These are phyloP conservation scores for Emergomyces pasteurianus DNA, from an alignment of 2,329 filamentous ascomycete species.

Conservation along the genomic window DNA sequence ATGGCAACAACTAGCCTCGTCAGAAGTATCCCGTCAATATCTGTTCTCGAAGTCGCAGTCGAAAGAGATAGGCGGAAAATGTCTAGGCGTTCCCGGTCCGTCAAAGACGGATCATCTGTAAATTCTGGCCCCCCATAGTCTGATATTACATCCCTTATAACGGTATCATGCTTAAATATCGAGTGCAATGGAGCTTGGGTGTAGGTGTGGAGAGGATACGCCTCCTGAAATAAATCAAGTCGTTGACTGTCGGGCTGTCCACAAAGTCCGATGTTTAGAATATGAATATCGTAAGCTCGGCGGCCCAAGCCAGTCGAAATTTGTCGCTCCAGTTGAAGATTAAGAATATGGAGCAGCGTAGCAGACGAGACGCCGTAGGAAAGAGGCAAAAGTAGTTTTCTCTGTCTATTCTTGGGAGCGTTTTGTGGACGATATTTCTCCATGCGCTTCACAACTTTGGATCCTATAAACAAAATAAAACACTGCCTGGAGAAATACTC, in stretches of 20 bases:
- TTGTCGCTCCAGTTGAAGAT: constrained; percentile 56
- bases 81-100: constrained; percentile 39
- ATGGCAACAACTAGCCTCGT: constrained; percentile 58
- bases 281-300: constrained; percentile 52
- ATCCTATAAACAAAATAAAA: constrained; percentile 63
- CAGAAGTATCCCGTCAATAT: constrained; percentile 59
- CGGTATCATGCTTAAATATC: constrained; percentile 38
- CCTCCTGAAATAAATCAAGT: constrained; percentile 39
- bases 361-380: constrained; percentile 76
- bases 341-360: constrained; percentile 62
- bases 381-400: constrained; percentile 60
- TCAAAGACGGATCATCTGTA: constrained; percentile 17
- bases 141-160: constrained; percentile 22
- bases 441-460: constrained; percentile 70
- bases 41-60: constrained; percentile 62
- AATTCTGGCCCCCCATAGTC: constrained; percentile 20
- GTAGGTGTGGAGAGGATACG: constrained; percentile 57
- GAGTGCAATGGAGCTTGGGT: constrained; percentile 51
- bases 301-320: constrained; percentile 48
- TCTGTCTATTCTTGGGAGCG: constrained; percentile 29
- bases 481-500: constrained; percentile 46
- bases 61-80: constrained; percentile 49
- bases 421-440: constrained; percentile 45
- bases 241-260: constrained; percentile 16
- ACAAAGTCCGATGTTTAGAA: constrained; percentile 25